Evolutionary conservation across 192 early-diverging fungal genomes (phyloP), one percentile per base, ranked within the genome.

Genomic region (Backusella sp.): DNA sequence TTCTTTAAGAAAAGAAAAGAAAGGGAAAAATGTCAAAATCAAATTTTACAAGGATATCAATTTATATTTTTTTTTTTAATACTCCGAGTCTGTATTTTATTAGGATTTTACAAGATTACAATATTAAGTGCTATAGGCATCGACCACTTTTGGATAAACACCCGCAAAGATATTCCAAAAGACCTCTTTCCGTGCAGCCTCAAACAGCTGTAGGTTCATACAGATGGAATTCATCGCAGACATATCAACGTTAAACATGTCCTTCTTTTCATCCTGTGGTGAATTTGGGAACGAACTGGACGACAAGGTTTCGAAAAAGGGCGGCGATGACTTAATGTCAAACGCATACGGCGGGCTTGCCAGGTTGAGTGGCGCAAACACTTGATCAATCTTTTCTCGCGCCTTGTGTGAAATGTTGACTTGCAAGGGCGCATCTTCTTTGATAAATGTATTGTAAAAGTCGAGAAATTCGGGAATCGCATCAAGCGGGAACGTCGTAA

Each of bases 361-460:
- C 3, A n/a, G 6, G 6, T 14, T 23, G 4, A 62, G 9, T 5
- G 56, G 23, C 3, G 12, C 1, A 62, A 62, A 62, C 4, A 15
- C 3, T 14, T 28, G 23, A 28, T 76, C 75, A 1, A 76, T 41
- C 11, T 23, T 35, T 15, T 70, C 30, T 14, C 68, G 49, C 17
- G 70, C 76, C 26, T 71, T 28, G 62, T 77, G n/a, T 14, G 70
- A 26, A 11, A 77, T 72, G 21, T 77, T 77, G 36, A 73, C 71
- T 14, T 77, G 70, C 23, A 77, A 59, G 6, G 70, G 76, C 0
- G 76, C 37, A 26, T 35, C 32, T 3, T 73, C 62, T 1, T 44
- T 37, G 30, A 77, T 73, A n/a, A 72, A 77, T 3, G 65, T 77
- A 7, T 77, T 37, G 21, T 77, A 77, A 39, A 77, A 77, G n/a